Conservation (phyloP, 176 grass and related monocot species). For the Panicum miliaceum region DNA sequence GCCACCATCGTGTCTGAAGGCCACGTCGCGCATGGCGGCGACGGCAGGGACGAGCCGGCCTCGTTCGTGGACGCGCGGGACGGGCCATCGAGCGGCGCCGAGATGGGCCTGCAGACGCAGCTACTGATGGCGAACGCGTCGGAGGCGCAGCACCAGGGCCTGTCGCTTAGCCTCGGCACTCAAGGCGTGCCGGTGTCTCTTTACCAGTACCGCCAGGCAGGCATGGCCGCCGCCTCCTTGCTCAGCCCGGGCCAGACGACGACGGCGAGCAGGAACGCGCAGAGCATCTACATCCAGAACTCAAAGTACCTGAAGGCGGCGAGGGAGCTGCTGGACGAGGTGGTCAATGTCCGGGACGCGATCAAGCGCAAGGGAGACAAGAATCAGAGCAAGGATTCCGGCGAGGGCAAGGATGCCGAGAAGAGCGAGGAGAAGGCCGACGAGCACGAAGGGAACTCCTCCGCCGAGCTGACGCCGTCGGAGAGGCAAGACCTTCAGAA, state of each 20-base stretch:
- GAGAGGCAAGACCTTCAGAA: conserved; percentile 94
- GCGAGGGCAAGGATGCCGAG: conserved; percentile 59
- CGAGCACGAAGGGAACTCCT: conserved; percentile 53
- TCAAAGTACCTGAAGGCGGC: conserved; percentile 75
- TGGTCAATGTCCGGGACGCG: conserved; percentile 70
- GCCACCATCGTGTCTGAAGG: conserved; percentile 55
- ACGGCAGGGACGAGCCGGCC: conserved; percentile 40
- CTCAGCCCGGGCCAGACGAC: conserved; percentile 48
- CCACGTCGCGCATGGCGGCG: conserved; percentile 32
- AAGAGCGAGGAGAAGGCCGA: conserved; percentile 54
- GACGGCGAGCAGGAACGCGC: conserved; percentile 45
- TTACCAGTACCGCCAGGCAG: conserved; percentile 64
- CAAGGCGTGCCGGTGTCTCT: conserved; percentile 72
- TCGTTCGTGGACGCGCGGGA: conserved; percentile 47
- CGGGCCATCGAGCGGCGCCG: conserved; percentile 16
- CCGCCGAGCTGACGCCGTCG: conserved; percentile 67
- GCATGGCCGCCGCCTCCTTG: conserved; percentile 48
- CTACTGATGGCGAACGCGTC: conserved; percentile 61
- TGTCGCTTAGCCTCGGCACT: conserved; percentile 79
- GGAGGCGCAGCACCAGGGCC: conserved; percentile 60
- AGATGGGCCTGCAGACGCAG: conserved; percentile 65
- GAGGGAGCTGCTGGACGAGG: conserved; percentile 78
- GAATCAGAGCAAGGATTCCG: conserved; percentile 56
- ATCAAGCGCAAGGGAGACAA: conserved; percentile 61
- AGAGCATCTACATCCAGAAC: conserved; percentile 62